Base-by-base conservation (phyloP, 2,329 filamentous ascomycete genomes). In the Chrysosphaeria jannelii region DNA sequence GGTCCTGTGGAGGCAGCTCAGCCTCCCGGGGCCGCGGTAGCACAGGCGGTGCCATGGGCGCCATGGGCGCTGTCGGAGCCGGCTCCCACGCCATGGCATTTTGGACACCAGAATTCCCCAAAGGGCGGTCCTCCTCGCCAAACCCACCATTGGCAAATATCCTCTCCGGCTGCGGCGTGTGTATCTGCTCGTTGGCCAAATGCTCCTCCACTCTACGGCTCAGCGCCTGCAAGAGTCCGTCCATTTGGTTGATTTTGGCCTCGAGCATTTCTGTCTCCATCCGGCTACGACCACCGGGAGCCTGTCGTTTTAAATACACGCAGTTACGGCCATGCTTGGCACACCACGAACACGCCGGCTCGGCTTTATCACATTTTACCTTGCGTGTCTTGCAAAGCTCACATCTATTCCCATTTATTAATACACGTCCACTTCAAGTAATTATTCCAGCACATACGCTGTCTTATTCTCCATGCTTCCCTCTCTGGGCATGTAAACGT, bases 361-460 rank as follows among this genome's bases (percentile, higher is more conserved):
- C 66, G 7, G 62, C 65, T 21, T 20, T 57, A 43, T 79, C 70
- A 41, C 68, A 72, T 52, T 70, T 70, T 19, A 68, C 63, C 58
- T 79, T 81, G 47, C 71, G 54, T 41, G 70, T 63, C 45, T 78
- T 78, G 49, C 70, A 76, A 25, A 71, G 53, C 44, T 79, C 72
- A 37, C 71, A 68, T 56, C 30, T 51, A 34, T 13, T 10, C n/a
- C n/a, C n/a, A n/a, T n/a, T n/a, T n/a, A n/a, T n/a, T n/a, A n/a
- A n/a, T n/a, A n/a, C n/a, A n/a, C n/a, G n/a, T n/a, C n/a, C n/a
- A n/a, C n/a, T n/a, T n/a, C n/a, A n/a, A n/a, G n/a, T n/a, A n/a
- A n/a, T n/a, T n/a, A n/a, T n/a, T n/a, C n/a, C n/a, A n/a, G n/a
- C n/a, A n/a, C n/a, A n/a, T n/a, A n/a, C n/a, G n/a, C n/a, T n/a